Base-by-base conservation (phyloP, 495 filamentous ascomycete species). In the Mycothermus thermophilus region DNA sequence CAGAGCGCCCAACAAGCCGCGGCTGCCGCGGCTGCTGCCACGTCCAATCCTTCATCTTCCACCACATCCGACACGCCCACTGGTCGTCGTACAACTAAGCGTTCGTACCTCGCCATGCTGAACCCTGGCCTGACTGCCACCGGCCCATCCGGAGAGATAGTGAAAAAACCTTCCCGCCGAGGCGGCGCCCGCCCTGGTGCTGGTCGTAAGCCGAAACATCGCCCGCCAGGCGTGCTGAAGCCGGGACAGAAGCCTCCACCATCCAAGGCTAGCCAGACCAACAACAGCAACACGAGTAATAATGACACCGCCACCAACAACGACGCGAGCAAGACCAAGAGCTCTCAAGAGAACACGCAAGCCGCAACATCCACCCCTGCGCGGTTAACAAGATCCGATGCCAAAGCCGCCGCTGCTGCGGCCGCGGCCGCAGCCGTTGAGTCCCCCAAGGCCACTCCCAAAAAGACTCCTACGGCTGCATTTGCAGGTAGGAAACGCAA, bases 111-210 rank as follows among this genome's bases (percentile, higher is more conserved):
- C 7, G 27, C 27, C 30, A 25, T 34, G 18, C 30, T 20, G 6
- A 29, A 12, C 21, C 28, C 24, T 6, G 7, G 8, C 8, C 28
- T 19, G 11, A 38, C 22, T 26, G 18, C 10, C 14, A 19, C 11
- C 17, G 18, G 4, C 13, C 5, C n/a, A 3, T 12, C 26, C 6
- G 40, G 10, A 1, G 26, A 27, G 4, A 17, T 21, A n/a, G 29
- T 43, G 7, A 55, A 52, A 30, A 50, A 52, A 25, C 13, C 27
- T 18, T 49, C 52, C 18, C 54, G 51, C 35, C 41, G 52, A 27
- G 52, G 52, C 13, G 52, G 52, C 18, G 52, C 50, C 11, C 40
- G 52, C 8, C 52, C 52, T 32, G 52, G 52, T 20, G 52, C 52
- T 2, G 52, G 52, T 1, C 44, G 52, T 10, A 56, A 56, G 27